Evolutionary conservation across 2,329 filamentous ascomycete genomes (phyloP), one percentile per base, ranked within the genome.

Genomic region (Cordyceps farinosa): DNA sequence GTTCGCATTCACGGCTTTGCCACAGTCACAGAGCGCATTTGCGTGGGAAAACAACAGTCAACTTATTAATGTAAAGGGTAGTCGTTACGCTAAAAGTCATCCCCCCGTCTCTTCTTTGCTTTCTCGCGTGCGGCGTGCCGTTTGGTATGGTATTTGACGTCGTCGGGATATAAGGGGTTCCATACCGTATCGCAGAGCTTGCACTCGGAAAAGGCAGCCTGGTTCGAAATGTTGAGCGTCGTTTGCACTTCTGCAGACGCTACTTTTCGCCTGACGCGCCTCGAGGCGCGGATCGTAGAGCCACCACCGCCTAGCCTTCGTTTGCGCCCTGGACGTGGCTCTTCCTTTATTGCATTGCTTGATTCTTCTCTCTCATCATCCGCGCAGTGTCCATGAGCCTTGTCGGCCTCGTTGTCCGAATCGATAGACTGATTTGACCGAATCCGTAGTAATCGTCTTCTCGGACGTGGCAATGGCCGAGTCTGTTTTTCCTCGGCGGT

Each of bases 121-220:
- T 71, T 66, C 13, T 75, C 34, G 52, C 77, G 69, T 3, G 71
- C 70, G 9, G 74, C 73, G 61, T 80, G 78, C 40, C 74, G 72
- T 62, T 76, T 78, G 1, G 70, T 68, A 61, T 80, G 78, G 17
- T 73, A 78, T 63, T 76, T 79, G 17, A 79, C 78, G 61, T 80
- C 78, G 34, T 75, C 75, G 3, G 78, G 77, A 61, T 76, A 77
- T 5, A 79, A 66, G 0, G 78, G 78, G 57, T 80, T 80, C 72
- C 77, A 80, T 8, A 80, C 75, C 1, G 73, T 79, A 58, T 79
- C 71, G 65, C 78, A 80, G 3, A 74, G 63, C 56, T 72, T 77
- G 65, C 78, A 80, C 61, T 80, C 78, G 2, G 76, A 74, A 64
- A 80, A 80, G 1, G 77, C 69, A 3, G 77, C 75, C 32, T 76